Conservation (phyloP, 2,329 filamentous ascomycete species). For the Ophiostoma ips region DNA sequence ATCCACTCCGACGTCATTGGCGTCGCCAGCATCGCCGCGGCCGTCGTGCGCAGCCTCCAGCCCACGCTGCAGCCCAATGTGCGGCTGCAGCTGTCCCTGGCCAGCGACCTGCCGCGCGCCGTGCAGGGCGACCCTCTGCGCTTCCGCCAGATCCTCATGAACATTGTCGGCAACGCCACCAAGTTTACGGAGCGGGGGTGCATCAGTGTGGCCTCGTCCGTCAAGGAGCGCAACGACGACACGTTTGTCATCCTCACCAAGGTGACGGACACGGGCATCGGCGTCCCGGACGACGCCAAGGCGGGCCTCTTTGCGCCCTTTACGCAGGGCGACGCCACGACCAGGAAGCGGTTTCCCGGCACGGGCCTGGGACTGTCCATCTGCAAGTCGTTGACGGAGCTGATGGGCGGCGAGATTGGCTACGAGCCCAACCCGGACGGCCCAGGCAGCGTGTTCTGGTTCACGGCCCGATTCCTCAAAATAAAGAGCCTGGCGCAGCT, state of each 20-base stretch:
- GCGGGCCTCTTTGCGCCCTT: slow-evolving; percentile 72
- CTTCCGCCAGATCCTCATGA: slow-evolving; percentile 49
- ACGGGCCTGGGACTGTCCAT: slow-evolving; percentile 90
- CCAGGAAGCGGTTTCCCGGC: slow-evolving; percentile 87
- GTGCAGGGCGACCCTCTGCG: slow-evolving; percentile 43
- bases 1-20: slow-evolving; percentile 38
- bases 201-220: slow-evolving; percentile 29
- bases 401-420: slow-evolving; percentile 95
- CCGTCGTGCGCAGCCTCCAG: slow-evolving; percentile 36
- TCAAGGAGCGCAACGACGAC: slow-evolving; percentile 27
- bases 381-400: slow-evolving; percentile 80
- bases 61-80: slow-evolving; percentile 32
- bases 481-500: slow-evolving; percentile 20
- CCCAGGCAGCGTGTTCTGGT: slow-evolving; percentile 87
- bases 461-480: slow-evolving; percentile 44
- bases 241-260: slow-evolving; percentile 36
- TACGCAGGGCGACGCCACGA: slow-evolving; percentile 93
- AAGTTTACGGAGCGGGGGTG: slow-evolving; percentile 47
- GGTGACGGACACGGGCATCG: slow-evolving; percentile 68
- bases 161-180: slow-evolving; percentile 44
- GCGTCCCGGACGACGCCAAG: slow-evolving; percentile 52
- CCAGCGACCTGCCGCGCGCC: slow-evolving; percentile 32
- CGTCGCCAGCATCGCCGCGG: slow-evolving; percentile 30
- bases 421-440: slow-evolving; percentile 75
- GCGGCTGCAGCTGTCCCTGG: slow-evolving; percentile 28